Percentiles rank a stretch among this genome's conserved stretches.
Conservation (phyloP, 1,284 basidiomycete species). For the Naganishia cerealis region DNA sequence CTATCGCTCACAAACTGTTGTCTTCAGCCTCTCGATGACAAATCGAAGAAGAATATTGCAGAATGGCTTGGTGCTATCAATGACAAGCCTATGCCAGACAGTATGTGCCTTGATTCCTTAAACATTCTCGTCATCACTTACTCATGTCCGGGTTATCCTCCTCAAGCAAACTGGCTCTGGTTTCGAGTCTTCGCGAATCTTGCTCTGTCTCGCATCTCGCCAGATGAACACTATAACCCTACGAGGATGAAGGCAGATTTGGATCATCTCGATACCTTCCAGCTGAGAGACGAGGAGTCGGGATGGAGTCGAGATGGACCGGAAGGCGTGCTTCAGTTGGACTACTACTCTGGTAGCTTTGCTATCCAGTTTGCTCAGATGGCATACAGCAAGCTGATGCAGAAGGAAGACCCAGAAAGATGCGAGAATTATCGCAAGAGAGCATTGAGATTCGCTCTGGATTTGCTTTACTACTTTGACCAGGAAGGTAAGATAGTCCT, state of each 20-base stretch:
- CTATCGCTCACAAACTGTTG: neutral
- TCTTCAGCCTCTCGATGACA: slow-evolving; percentile 56
- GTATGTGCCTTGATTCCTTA: slow-evolving; percentile 38
- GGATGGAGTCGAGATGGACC: slow-evolving; percentile 77
- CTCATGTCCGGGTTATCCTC: neutral
- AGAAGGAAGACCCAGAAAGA: slow-evolving; percentile 64
- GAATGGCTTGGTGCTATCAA: slow-evolving; percentile 72
- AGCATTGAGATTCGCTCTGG: slow-evolving; percentile 64
- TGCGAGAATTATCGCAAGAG: slow-evolving; percentile 66
- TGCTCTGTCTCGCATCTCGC: slow-evolving; percentile 64
- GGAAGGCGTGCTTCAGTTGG: slow-evolving; percentile 71
- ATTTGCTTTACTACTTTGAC: slow-evolving; percentile 74
- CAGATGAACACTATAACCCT: slow-evolving; percentile 61
- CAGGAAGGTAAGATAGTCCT: slow-evolving; percentile 60
- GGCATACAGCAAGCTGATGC: slow-evolving; percentile 62
- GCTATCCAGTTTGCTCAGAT: slow-evolving; percentile 75
- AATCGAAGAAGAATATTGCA: slow-evolving; percentile 63
- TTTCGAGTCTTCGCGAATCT: slow-evolving; percentile 78
- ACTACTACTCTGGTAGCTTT: slow-evolving; percentile 76
- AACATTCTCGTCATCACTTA: neutral
- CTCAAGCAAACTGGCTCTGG: slow-evolving; percentile 73
- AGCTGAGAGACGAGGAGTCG: slow-evolving; percentile 60
- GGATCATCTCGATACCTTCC: slow-evolving; percentile 75
- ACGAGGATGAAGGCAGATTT: slow-evolving; percentile 69
- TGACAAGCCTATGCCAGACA: slow-evolving; percentile 61